These are phyloP conservation scores for Ophiostoma fasciatum DNA, from an alignment of 2,329 filamentous ascomycete genomes.

Conservation along the genomic window DNA sequence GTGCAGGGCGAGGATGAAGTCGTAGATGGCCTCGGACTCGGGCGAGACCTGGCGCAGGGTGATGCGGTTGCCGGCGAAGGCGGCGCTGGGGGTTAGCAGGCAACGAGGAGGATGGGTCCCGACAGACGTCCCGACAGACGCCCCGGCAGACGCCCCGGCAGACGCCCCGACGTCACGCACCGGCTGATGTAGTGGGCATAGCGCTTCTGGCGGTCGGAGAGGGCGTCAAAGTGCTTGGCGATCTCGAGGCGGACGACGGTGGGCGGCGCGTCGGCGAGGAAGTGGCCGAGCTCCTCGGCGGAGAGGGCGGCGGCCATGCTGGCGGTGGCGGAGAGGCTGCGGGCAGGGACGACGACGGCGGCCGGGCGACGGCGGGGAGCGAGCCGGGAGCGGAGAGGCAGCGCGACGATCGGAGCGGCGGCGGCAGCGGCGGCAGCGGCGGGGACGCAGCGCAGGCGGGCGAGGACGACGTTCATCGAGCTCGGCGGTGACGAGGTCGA, in stretches of 20 bases:
- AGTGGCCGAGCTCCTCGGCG: conserved; percentile 51
- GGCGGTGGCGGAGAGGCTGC: conserved; percentile 10
- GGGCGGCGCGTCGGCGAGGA: conserved; percentile 82
- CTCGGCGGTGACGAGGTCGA: too few relatives aligned
- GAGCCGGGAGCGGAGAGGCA: too few relatives aligned
- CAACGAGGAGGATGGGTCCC: not conserved
- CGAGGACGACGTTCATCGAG: too few relatives aligned
- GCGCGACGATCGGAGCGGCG: too few relatives aligned
- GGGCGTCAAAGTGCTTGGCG: conserved; percentile 76
- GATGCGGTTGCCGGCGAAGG: conserved; percentile 62
- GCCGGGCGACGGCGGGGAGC: too few relatives aligned
- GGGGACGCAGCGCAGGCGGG: too few relatives aligned
- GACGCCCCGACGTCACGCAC: conserved; percentile 30
- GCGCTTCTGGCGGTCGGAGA: conserved; percentile 63
- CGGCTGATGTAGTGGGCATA: conserved; percentile 84
- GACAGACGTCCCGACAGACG: not conserved
- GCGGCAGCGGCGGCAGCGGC: too few relatives aligned
- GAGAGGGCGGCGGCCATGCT: conserved; percentile 32
- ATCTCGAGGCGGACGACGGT: conserved; percentile 79
- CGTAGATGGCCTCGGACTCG: conserved; percentile 67
- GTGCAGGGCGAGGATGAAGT: conserved; percentile 63
- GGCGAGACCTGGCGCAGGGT: conserved; percentile 70
- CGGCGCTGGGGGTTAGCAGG: conserved; percentile 37
- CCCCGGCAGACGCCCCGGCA: not conserved
- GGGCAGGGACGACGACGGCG: not conserved